Percentiles rank a stretch among this genome's conserved stretches.
Evolutionary conservation across 75 land plant species (phyloP).

Genomic region (Pinus albicaulis): DNA sequence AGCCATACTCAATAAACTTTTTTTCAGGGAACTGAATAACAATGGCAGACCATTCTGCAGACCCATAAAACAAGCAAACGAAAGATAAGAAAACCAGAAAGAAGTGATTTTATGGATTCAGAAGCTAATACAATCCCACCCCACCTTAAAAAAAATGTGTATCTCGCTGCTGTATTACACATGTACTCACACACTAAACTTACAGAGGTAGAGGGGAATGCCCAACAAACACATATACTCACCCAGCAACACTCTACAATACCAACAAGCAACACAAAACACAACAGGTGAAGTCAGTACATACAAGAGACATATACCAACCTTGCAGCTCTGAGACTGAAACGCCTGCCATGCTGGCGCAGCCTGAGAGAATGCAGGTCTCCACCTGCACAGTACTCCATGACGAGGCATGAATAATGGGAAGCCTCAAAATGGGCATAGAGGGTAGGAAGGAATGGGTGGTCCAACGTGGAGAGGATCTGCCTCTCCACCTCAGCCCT

Average conservation of each 20-base stretch:
- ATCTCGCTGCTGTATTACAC: no score
- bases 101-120: no score
- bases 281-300: not conserved
- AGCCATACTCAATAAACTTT: no score
- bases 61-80: no score
- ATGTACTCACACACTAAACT: not conserved
- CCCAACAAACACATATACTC: not conserved
- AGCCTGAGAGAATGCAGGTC: constrained; percentile 69
- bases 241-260: not conserved
- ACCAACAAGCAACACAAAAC: not conserved
- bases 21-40: no score
- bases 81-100: no score
- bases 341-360: constrained; percentile 30
- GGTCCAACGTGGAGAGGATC: constrained; percentile 48
- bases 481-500: constrained; percentile 44
- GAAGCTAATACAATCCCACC: no score
- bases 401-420: constrained; percentile 65
- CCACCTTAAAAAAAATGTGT: no score
- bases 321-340: constrained; percentile 13
- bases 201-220: not conserved
- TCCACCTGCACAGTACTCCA: constrained; percentile 70
- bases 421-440: constrained; percentile 62
- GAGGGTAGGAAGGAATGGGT: constrained; percentile 72
- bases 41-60: no score
- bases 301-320: not conserved